Evolutionary conservation across 164 flowering plant genomes (phyloP).

Genomic region (Dillenia suffruticosa): DNA sequence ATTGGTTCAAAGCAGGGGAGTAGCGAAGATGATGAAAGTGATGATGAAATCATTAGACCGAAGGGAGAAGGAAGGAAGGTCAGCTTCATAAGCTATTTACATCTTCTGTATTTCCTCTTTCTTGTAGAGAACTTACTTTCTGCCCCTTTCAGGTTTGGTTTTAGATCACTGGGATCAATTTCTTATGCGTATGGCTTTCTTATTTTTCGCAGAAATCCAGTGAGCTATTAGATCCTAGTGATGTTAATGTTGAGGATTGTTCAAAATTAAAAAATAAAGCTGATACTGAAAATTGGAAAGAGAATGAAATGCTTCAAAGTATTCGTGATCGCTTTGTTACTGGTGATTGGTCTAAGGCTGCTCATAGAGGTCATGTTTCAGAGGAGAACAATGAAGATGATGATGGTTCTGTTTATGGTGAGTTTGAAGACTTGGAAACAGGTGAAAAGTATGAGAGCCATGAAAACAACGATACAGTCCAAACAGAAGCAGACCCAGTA

Average conservation of each 20-base stretch:
- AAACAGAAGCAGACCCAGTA: constrained; percentile 31
- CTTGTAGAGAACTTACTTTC: no score
- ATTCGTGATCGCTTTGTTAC: constrained; percentile 90
- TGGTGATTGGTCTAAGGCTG: constrained; percentile 85
- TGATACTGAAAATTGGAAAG: constrained; percentile 51
- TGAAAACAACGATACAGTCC: constrained; percentile 10
- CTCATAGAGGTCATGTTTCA: constrained; percentile 44
- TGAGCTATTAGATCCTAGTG: constrained; percentile 33
- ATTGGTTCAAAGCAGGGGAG: constrained; percentile 24
- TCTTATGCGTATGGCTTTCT: neutral
- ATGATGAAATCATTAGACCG: constrained; percentile 77
- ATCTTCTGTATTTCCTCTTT: neutral
- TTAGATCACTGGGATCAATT: neutral
- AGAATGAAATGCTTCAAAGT: constrained; percentile 42
- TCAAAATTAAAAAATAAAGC: constrained; percentile 43
- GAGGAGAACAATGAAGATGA: constrained; percentile 35
- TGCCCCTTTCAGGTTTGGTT: neutral
- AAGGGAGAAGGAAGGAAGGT: constrained; percentile 79
- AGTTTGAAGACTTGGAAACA: constrained; percentile 92
- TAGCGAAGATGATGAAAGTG: constrained; percentile 60
- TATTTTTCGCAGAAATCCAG: constrained; percentile 36
- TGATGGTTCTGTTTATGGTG: constrained; percentile 52
- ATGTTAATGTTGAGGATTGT: constrained; percentile 58
- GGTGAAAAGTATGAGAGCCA: constrained; percentile 49
- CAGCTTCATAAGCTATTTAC: neutral